Evolutionary conservation across 257 asterid species (phyloP).

Genomic region (Capsicum baccatum): DNA sequence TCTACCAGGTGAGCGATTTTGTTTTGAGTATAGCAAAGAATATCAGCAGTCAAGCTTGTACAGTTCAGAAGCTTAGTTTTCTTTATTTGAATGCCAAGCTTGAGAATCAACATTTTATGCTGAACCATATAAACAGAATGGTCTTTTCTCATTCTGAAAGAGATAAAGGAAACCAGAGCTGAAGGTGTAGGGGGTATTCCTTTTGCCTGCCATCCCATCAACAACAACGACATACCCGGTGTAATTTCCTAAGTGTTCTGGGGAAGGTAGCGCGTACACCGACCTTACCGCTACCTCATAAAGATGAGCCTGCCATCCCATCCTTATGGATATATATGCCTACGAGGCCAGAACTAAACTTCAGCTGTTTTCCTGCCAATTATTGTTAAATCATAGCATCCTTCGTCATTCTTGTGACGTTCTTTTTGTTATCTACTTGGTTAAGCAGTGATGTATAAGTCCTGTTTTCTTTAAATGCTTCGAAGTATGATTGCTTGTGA

Average conservation of each 20-base stretch:
- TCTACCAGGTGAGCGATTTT: slow-evolving; percentile 71
- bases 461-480: not conserved
- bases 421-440: not conserved
- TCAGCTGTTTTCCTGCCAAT: slow-evolving; percentile 26
- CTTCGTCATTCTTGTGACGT: not conserved
- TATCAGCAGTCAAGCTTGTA: slow-evolving; percentile 21
- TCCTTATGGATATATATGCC: not conserved
- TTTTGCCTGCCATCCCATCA: not conserved
- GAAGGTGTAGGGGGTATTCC: not conserved
- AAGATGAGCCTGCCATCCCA: not conserved
- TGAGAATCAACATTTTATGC: not conserved
- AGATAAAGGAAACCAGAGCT: slow-evolving; percentile 16
- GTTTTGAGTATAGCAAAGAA: not conserved
- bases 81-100: not conserved
- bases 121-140: not conserved
- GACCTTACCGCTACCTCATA: too few relatives aligned
- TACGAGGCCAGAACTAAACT: not conserved
- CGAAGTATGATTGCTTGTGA: not conserved
- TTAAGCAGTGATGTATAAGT: not conserved
- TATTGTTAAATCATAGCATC: not conserved
- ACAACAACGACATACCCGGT: too few relatives aligned
- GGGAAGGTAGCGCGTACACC: too few relatives aligned
- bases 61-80: not conserved
- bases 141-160: not conserved
- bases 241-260: too few relatives aligned